Conservation (phyloP, 345 rosid genomes). For the Rhodomyrtus tomentosa region DNA sequence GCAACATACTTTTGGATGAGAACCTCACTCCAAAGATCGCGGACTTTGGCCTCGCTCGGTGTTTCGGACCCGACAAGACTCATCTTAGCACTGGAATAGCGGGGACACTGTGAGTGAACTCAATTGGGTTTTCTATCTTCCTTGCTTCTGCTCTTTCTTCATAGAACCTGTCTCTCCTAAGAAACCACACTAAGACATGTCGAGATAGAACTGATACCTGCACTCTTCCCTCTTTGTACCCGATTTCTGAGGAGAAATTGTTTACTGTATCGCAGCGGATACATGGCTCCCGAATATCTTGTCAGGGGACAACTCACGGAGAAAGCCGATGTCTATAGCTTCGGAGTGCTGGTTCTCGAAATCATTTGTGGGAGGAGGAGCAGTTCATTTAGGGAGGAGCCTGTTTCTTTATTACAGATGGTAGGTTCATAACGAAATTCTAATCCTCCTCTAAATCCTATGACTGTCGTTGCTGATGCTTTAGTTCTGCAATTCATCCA, state of each 20-base stretch:
- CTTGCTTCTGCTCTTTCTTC: neutral
- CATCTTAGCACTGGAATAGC: slow-evolving; percentile 60
- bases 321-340: slow-evolving; percentile 71
- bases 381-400: slow-evolving; percentile 42
- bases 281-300: slow-evolving; percentile 86
- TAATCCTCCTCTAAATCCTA: neutral
- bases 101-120: slow-evolving; percentile 46
- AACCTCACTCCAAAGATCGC: slow-evolving; percentile 62
- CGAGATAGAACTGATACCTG: neutral
- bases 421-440: slow-evolving; percentile 14
- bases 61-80: slow-evolving; percentile 27
- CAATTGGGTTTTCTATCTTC: neutral
- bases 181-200: neutral
- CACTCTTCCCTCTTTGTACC: neutral
- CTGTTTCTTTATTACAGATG: slow-evolving; percentile 40
- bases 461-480: neutral
- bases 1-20: slow-evolving; percentile 69
- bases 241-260: neutral
- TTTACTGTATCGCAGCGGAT: slow-evolving; percentile 33
- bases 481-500: neutral
- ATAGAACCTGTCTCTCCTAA: slow-evolving; percentile 5
- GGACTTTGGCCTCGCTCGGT: slow-evolving; percentile 74
- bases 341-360: slow-evolving; percentile 65
- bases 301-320: slow-evolving; percentile 60
- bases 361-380: slow-evolving; percentile 50